Base-by-base conservation (phyloP, 2,329 filamentous ascomycete genomes). In the Stagonosporopsis tanaceti region DNA sequence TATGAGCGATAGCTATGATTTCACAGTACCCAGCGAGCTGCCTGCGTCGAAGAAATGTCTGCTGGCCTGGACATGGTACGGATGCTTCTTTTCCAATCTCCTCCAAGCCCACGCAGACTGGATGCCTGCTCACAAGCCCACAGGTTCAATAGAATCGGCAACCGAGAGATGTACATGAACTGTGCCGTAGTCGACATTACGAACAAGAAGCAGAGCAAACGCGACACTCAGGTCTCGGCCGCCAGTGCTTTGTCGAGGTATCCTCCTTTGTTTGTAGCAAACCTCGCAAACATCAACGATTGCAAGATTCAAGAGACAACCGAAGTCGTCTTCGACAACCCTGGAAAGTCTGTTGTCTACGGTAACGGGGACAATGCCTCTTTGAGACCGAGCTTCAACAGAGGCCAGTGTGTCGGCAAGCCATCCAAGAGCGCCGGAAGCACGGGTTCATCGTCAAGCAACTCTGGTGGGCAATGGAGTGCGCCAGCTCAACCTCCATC, bases 141-240 rank as follows among this genome's bases (percentile, higher is more conserved):
- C 27, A 73, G 71, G 71, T 89, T 90, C 79, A 92, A 92, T 80
- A 80, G 87, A 63, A 77, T 89, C 38, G 90, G 91, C 25, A 93
- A 93, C 78, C 84, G 91, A 45, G 91, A 94, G 75, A 91, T 90
- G 85, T 95, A 95, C 83, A 92, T 92, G 89, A 92, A 92, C 78
- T 95, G 91, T 71, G 90, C 91, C 7, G 81, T 85, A 48, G 84
- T 93, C 66, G 86, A 84, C 60, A 87, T 93, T 34, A 70, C 77
- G 15, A 56, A 61, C 34, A 50, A 59, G 2, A 24, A 78, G 84
- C 1, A 81, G 92, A 24, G 81, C 84, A 64, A 59, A 28, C 59
- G 61, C 8, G 46, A 88, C 87, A 1, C 84, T 87, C 65, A 81
- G 7, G 56, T 51, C 30, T 59, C 60, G 1, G 66, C 67, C 15